Evolutionary conservation across 768 basidiomycete species (phyloP).

Genomic region (Mycena olivaceomarginata): DNA sequence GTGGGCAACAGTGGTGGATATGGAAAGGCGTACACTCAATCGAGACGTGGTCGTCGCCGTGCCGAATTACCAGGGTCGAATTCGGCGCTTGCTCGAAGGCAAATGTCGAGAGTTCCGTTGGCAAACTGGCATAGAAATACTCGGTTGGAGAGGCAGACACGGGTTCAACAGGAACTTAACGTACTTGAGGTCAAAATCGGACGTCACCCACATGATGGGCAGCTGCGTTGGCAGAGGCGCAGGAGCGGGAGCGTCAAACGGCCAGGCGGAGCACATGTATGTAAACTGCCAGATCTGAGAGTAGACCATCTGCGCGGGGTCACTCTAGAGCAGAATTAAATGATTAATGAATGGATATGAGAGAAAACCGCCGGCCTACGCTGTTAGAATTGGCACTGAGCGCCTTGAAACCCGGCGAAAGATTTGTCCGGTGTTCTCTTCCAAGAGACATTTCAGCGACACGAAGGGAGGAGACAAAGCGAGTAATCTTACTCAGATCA

Average conservation of each 20-base stretch:
- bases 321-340: conserved; percentile 17
- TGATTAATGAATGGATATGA: not conserved
- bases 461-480: not conserved
- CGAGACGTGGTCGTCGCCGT: conserved; percentile 46
- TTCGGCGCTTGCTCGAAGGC: conserved; percentile 38
- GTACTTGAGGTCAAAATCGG: conserved; percentile 40
- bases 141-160: not conserved
- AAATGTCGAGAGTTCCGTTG: conserved; percentile 40
- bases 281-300: conserved; percentile 36
- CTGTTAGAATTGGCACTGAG: conserved; percentile 15
- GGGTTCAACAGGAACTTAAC: not conserved
- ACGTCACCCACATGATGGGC: conserved; percentile 33
- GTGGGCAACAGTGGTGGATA: too few species aligned
- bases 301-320: conserved; percentile 34
- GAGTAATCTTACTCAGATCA: conserved; percentile 26
- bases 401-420: conserved; percentile 24
- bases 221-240: conserved; percentile 11
- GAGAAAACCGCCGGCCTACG: not conserved
- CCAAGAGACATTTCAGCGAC: not conserved
- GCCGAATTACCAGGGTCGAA: conserved; percentile 36
- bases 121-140: conserved; percentile 21
- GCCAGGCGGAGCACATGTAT: conserved; percentile 35
- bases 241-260: conserved; percentile 16
- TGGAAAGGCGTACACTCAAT: conserved; percentile 13
- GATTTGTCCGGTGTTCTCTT: conserved; percentile 21